phyloP scores from a whole-genome alignment of 495 filamentous ascomycete species.

The Acidomyces sp. region DNA sequence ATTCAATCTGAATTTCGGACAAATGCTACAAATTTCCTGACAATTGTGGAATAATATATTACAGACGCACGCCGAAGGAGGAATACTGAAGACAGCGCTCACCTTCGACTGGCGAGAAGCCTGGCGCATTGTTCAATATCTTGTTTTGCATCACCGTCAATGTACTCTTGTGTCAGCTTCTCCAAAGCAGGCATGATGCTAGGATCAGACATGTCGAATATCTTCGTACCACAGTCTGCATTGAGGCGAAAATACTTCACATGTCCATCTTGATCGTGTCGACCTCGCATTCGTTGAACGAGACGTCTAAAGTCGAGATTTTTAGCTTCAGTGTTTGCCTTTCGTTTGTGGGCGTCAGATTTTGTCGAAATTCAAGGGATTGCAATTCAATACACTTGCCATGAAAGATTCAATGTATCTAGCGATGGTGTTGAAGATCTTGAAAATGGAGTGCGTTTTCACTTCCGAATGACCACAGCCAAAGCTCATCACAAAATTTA shows the following conservation, averaged over 20 bases:
- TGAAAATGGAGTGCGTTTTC: not conserved
- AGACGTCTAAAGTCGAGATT: not conserved
- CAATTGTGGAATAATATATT: too few species aligned
- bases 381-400: too few species aligned
- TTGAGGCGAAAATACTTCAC: slow-evolving; percentile 2
- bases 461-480: not conserved
- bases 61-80: too few species aligned
- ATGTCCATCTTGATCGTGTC: not conserved
- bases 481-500: not conserved
- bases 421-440: not conserved
- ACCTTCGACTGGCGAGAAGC: too few species aligned
- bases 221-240: too few species aligned
- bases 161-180: not conserved
- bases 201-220: slow-evolving; percentile 1
- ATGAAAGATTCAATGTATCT: slow-evolving; percentile 1
- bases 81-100: too few species aligned
- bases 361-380: too few species aligned
- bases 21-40: too few species aligned
- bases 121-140: too few species aligned
- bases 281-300: not conserved
- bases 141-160: too few species aligned
- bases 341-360: too few species aligned
- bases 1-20: too few species aligned
- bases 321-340: slow-evolving; percentile 2
- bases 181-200: not conserved